Percentiles rank a stretch among this genome's conserved stretches.
Evolutionary conservation across 164 flowering plant genomes (phyloP).

Genomic region (Vitis riparia): DNA sequence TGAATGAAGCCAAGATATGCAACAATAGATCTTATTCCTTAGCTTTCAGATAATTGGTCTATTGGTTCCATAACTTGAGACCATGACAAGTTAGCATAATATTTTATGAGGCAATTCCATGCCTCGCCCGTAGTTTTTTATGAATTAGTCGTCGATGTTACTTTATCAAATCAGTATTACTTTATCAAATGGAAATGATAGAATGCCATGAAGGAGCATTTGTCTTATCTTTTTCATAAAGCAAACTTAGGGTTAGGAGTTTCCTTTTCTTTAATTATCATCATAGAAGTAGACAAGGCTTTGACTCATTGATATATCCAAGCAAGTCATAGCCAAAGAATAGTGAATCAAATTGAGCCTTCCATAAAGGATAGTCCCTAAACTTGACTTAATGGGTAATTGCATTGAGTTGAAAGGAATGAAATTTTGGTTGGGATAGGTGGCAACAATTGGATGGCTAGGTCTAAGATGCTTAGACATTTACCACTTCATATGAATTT

Average conservation of each 20-base stretch:
- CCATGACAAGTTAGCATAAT: not conserved
- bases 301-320: not conserved
- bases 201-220: not conserved
- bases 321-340: not conserved
- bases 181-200: not conserved
- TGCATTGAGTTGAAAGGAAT: not conserved
- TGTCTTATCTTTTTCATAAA: not conserved
- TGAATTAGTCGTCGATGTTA: not conserved
- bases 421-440: not conserved
- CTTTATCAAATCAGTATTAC: not conserved
- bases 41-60: not conserved
- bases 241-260: not conserved
- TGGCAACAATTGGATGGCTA: not conserved
- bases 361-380: constrained; percentile 2
- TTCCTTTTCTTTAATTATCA: not conserved
- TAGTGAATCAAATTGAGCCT: not conserved
- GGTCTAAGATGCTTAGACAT: too few species aligned
- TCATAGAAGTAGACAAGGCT: not conserved
- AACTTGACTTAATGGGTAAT: not conserved
- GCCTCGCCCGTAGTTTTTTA: not conserved
- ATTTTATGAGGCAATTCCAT: not conserved
- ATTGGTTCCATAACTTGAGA: not conserved
- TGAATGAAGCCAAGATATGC: not conserved
- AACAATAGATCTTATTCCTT: not conserved
- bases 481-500: too few species aligned